Percentiles rank a stretch among this genome's conserved stretches.
These are phyloP conservation scores for Sarocladiaceae sp. DNA, from an alignment of 2,329 filamentous ascomycete genomes.

Conservation along the genomic window DNA sequence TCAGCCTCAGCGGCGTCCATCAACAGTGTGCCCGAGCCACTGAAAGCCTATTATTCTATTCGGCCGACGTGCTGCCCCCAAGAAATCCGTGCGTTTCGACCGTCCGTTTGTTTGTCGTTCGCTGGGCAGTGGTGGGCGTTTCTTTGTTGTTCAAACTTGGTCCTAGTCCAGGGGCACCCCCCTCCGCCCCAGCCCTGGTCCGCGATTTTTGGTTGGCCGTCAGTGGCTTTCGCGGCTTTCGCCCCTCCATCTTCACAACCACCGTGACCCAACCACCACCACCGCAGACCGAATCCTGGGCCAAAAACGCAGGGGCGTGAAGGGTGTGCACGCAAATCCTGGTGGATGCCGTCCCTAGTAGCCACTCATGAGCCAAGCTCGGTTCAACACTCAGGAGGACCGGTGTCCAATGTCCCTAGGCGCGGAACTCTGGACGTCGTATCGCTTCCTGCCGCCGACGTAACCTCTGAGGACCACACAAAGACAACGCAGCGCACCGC, in stretches of 20 bases:
- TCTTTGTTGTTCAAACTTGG: neutral
- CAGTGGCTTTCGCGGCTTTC: neutral
- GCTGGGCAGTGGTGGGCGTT: neutral
- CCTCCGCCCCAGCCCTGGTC: too few relatives aligned
- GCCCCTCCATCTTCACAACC: neutral
- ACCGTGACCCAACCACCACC: neutral
- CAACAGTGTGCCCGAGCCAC: neutral
- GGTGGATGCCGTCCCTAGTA: neutral
- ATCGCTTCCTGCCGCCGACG: constrained; percentile 3
- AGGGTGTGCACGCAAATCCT: neutral
- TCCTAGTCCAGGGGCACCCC: constrained; percentile 4
- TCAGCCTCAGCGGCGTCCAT: neutral
- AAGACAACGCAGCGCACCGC: neutral
- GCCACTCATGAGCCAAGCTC: neutral
- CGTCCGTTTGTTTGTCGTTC: neutral
- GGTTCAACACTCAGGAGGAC: neutral
- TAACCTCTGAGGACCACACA: constrained; percentile 1
- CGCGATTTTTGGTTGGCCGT: constrained; percentile 4
- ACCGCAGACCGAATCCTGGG: neutral
- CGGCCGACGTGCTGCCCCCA: too few relatives aligned
- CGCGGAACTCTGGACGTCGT: neutral
- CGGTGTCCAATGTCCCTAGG: constrained; percentile 3
- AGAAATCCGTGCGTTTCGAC: too few relatives aligned
- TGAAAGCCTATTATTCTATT: constrained; percentile 5
- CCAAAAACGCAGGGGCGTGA: neutral